Conservation (phyloP, 192 early-diverging fungal species). For the Coemansia sp. region DNA sequence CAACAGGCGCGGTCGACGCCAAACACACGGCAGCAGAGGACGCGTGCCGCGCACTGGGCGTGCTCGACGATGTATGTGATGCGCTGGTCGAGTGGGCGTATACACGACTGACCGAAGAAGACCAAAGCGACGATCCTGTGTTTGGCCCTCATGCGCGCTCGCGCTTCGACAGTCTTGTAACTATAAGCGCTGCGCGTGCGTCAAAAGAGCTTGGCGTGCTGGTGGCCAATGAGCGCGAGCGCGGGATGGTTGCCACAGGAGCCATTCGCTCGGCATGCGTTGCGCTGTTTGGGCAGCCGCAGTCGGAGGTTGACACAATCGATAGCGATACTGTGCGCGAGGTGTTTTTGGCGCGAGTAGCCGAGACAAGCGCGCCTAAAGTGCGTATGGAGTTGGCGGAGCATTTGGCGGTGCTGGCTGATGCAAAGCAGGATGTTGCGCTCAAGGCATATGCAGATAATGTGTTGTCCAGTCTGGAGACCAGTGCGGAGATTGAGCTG, state of each 20-base stretch:
- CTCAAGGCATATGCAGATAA: conserved; percentile 32
- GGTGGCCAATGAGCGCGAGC: conserved; percentile 55
- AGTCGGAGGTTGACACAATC: conserved; percentile 41
- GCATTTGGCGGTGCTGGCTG: conserved; percentile 23
- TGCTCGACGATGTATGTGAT: conserved; percentile 52
- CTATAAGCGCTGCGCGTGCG: conserved; percentile 33
- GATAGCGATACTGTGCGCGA: conserved; percentile 36
- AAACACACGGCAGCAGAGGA: conserved; percentile 4
- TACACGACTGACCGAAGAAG: conserved; percentile 46
- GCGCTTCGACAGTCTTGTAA: conserved; percentile 53
- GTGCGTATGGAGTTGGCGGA: conserved; percentile 32
- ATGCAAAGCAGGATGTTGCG: conserved; percentile 20
- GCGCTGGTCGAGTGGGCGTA: conserved; percentile 58
- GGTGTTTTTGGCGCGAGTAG: conserved; percentile 29
- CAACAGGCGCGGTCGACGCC: not conserved
- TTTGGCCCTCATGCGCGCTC: conserved; percentile 15
- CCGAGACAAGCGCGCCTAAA: conserved; percentile 22
- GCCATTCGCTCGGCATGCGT: conserved; percentile 52
- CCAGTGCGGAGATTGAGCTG: conserved; percentile 8
- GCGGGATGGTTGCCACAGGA: conserved; percentile 52
- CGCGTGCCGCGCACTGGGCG: conserved; percentile 38
- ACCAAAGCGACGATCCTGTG: conserved; percentile 25
- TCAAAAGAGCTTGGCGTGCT: conserved; percentile 44
- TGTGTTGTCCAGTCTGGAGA: conserved; percentile 12
- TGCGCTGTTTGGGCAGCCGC: conserved; percentile 32